These are phyloP conservation scores for Mortierella sp. DNA, from an alignment of 371 early-diverging fungal genomes.

Conservation along the genomic window DNA sequence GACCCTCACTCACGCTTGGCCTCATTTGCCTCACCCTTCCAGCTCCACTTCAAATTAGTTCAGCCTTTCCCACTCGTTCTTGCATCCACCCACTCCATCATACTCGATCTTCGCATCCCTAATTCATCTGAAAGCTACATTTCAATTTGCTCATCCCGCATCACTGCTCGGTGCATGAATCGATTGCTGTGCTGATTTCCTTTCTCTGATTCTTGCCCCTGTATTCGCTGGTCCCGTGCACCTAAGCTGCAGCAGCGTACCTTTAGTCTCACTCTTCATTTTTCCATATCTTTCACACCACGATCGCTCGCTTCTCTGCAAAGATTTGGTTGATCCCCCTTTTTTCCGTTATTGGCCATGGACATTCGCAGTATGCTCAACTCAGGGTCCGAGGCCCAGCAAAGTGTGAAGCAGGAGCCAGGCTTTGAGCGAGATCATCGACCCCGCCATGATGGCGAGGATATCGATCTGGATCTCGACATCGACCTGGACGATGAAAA, in stretches of 20 bases:
- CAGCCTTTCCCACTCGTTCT: not conserved
- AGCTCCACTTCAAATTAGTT: not conserved
- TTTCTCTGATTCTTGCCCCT: too few species aligned
- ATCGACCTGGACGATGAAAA: conserved; percentile 25
- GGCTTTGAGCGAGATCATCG: conserved; percentile 8
- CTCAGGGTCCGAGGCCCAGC: conserved; percentile 38
- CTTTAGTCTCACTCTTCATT: not conserved
- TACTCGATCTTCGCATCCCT: not conserved
- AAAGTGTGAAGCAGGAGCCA: conserved; percentile 22
- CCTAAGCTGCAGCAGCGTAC: too few species aligned
- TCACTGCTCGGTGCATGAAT: not conserved
- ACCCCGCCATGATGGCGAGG: conserved; percentile 2
- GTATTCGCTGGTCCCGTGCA: too few species aligned
- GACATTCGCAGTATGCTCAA: conserved; percentile 48
- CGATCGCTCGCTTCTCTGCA: too few species aligned
- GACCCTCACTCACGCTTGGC: not conserved
- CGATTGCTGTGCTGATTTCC: not conserved
- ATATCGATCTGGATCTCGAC: conserved; percentile 23
- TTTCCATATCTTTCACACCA: not conserved
- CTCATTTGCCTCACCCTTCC: not conserved
- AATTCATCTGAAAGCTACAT: not conserved
- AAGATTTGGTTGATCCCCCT: too few species aligned
- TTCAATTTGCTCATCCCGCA: not conserved
- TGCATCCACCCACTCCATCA: not conserved
- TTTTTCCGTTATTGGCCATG: conserved; percentile 10